Evolutionary conservation across 495 filamentous ascomycete species (phyloP).

Genomic region (Penicillium antarcticum): DNA sequence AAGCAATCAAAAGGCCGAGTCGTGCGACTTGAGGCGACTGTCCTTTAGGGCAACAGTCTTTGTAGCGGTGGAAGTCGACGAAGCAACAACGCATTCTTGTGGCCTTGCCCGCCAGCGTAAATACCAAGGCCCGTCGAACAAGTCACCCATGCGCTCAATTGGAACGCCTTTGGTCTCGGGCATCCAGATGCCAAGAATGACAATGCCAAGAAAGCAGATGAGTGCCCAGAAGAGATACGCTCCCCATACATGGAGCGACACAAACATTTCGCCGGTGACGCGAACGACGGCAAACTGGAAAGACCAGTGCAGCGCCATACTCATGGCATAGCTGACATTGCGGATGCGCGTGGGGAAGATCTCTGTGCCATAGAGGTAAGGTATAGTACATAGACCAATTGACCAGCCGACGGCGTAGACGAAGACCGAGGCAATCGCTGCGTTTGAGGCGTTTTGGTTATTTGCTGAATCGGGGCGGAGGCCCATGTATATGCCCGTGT

Average conservation of each 20-base stretch:
- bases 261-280: conserved; percentile 47
- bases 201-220: conserved; percentile 37
- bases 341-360: conserved; percentile 47
- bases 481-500: conserved; percentile 42
- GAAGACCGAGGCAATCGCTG: conserved; percentile 45
- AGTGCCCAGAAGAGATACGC: conserved; percentile 46
- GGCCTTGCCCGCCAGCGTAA: conserved; percentile 36
- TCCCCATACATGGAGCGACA: conserved; percentile 39
- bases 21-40: background rate
- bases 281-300: conserved; percentile 50
- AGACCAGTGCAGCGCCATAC: conserved; percentile 47
- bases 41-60: conserved; percentile 4
- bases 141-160: conserved; percentile 45
- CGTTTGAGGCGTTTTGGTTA: conserved; percentile 38
- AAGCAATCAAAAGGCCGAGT: background rate
- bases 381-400: conserved; percentile 48
- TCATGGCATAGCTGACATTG: conserved; percentile 40
- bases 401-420: conserved; percentile 49
- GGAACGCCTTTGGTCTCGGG: conserved; percentile 45
- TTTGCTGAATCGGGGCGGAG: conserved; percentile 27
- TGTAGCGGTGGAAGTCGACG: conserved; percentile 6
- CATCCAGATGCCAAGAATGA: conserved; percentile 45
- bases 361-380: conserved; percentile 46
- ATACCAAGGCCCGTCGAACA: conserved; percentile 45
- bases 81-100: background rate